Conservation (phyloP, 495 filamentous ascomycete species). For the Penicillium herquei region DNA sequence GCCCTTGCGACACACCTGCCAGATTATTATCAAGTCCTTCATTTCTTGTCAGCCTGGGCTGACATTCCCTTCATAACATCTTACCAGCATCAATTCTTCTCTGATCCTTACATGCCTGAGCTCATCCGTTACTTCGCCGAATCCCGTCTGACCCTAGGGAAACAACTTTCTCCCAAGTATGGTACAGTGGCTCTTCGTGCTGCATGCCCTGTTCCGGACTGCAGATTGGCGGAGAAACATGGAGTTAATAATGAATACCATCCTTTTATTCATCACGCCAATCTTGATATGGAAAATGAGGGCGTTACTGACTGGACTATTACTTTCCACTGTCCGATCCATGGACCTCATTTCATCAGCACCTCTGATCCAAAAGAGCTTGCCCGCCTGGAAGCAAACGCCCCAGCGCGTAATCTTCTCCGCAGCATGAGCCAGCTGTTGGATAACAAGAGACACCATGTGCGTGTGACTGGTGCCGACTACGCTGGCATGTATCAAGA, state of each 20-base stretch:
- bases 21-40: not conserved
- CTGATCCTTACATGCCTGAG: not conserved
- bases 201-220: conserved; percentile 19
- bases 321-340: not conserved
- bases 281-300: not conserved
- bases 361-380: not conserved
- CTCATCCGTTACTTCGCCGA: not conserved
- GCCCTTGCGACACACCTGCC: not conserved
- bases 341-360: not conserved
- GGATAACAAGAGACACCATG: conserved; percentile 7
- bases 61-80: not conserved
- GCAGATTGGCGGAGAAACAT: conserved; percentile 26
- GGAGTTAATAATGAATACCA: conserved; percentile 1
- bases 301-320: not conserved
- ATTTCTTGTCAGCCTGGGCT: not conserved
- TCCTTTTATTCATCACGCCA: not conserved
- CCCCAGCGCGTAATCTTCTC: conserved; percentile 22
- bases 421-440: conserved; percentile 8
- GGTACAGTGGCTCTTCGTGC: conserved; percentile 23
- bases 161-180: conserved; percentile 24
- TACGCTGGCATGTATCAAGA: conserved; percentile 32
- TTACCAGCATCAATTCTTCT: not conserved
- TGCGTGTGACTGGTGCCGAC: conserved; percentile 27
- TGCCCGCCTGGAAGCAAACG: conserved; percentile 25
- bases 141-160: conserved; percentile 18